A percentile compares a stretch with the other conserved stretches of the same genome.
Conservation (phyloP, 805 yeast species). For the Candida endomychidarum region DNA sequence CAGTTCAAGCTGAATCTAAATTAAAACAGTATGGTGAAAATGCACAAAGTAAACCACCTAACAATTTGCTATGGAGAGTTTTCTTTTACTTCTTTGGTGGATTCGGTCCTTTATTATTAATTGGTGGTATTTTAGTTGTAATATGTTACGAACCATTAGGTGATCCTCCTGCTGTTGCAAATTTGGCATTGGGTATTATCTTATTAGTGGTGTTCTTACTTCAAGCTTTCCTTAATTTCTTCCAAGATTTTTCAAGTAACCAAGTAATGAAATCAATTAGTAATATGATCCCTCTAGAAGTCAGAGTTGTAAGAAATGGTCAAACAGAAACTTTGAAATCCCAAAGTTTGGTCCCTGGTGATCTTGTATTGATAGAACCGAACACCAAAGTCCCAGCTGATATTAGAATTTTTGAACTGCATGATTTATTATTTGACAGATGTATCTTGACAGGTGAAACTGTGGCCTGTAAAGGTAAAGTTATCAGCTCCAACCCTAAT, state of each 20-base stretch:
- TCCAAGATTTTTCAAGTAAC: slow-evolving; percentile 49
- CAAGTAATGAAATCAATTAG: slow-evolving; percentile 49
- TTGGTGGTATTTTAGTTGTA: slow-evolving; percentile 43
- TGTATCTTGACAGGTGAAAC: slow-evolving; percentile 53
- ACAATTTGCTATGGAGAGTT: slow-evolving; percentile 29
- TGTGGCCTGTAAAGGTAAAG: slow-evolving; percentile 34
- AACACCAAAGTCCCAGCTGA: slow-evolving; percentile 51
- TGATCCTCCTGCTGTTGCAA: slow-evolving; percentile 45
- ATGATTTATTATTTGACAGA: slow-evolving; percentile 44
- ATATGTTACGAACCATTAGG: slow-evolving; percentile 50
- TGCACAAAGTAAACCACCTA: slow-evolving; percentile 38
- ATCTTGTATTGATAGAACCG: slow-evolving; percentile 34
- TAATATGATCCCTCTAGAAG: slow-evolving; percentile 41
- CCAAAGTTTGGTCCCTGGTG: slow-evolving; percentile 45
- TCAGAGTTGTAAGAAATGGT: slow-evolving; percentile 38
- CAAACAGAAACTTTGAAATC: slow-evolving; percentile 25
- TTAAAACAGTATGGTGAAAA: slow-evolving; percentile 32
- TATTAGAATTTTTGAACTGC: slow-evolving; percentile 39
- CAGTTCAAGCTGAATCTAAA: slow-evolving; percentile 13
- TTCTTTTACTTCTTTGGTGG: slow-evolving; percentile 48
- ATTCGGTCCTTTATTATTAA: slow-evolving; percentile 43
- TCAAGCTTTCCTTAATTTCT: slow-evolving; percentile 46
- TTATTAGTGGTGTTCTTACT: slow-evolving; percentile 39
- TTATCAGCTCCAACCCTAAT: slow-evolving; percentile 28
- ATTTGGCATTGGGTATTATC: slow-evolving; percentile 43